These are phyloP conservation scores for Phalaenopsis aphrodite DNA, from an alignment of 106 monocot species.

Conservation along the genomic window DNA sequence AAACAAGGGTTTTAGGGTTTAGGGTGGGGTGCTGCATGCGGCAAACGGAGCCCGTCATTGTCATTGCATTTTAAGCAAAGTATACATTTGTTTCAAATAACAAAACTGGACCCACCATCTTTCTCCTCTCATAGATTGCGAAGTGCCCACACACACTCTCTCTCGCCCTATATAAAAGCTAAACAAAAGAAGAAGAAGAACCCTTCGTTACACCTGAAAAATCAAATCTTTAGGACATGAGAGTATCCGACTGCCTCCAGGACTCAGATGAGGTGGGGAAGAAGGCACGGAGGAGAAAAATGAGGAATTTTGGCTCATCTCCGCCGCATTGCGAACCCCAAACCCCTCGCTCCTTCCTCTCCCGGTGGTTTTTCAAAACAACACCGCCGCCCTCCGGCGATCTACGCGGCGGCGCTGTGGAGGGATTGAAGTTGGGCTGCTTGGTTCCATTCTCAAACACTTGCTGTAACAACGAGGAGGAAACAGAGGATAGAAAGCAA, in stretches of 20 bases:
- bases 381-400: background rate
- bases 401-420: background rate
- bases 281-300: background rate
- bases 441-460: background rate
- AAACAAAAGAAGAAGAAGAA: background rate
- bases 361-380: background rate
- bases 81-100: too few species aligned
- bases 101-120: background rate
- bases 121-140: background rate
- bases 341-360: background rate
- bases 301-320: background rate
- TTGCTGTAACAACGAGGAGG: background rate
- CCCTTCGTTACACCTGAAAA: background rate
- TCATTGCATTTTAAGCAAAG: too few species aligned
- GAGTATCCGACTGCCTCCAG: background rate
- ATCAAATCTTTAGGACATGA: background rate
- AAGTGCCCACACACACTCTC: background rate
- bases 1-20: too few species aligned
- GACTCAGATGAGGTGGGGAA: background rate
- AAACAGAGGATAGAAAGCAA: background rate
- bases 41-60: too few species aligned
- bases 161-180: background rate
- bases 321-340: background rate
- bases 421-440: background rate
- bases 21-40: too few species aligned